These are phyloP conservation scores for Penicillium sp. DNA, from an alignment of 2,329 filamentous ascomycete species.

Conservation along the genomic window DNA sequence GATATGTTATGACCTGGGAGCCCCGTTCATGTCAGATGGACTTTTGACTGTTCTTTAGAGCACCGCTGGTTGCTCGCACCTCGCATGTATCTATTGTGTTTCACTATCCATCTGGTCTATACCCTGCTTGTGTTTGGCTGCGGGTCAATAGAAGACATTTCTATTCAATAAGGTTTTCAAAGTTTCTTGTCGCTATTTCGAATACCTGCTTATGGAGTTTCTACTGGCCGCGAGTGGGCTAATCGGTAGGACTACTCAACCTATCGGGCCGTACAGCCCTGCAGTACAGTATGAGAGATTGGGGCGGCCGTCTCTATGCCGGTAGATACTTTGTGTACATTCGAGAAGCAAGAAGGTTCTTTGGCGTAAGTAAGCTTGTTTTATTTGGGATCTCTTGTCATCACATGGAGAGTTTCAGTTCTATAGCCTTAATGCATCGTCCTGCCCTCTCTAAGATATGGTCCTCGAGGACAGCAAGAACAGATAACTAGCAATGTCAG, in stretches of 20 bases:
- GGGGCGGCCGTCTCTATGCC: not conserved
- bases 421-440: not conserved
- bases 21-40: slow-evolving; percentile 7
- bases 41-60: slow-evolving; percentile 8
- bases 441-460: not conserved
- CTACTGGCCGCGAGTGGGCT: not conserved
- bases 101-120: slow-evolving; percentile 8
- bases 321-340: not conserved
- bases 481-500: not conserved
- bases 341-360: not conserved
- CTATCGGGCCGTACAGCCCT: not conserved
- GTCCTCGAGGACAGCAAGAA: not conserved
- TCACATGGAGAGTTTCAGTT: not conserved
- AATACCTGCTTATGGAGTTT: not conserved
- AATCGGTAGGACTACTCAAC: not conserved
- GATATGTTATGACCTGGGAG: slow-evolving; percentile 19
- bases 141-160: not conserved
- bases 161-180: not conserved
- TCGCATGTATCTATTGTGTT: slow-evolving; percentile 19
- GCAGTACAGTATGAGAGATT: not conserved
- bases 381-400: not conserved
- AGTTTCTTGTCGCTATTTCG: no score
- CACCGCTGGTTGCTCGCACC: slow-evolving; percentile 2
- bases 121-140: not conserved
- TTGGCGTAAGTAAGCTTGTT: not conserved